Evolutionary conservation across 257 asterid species (phyloP).

Genomic region (Nicotiana undulata): DNA sequence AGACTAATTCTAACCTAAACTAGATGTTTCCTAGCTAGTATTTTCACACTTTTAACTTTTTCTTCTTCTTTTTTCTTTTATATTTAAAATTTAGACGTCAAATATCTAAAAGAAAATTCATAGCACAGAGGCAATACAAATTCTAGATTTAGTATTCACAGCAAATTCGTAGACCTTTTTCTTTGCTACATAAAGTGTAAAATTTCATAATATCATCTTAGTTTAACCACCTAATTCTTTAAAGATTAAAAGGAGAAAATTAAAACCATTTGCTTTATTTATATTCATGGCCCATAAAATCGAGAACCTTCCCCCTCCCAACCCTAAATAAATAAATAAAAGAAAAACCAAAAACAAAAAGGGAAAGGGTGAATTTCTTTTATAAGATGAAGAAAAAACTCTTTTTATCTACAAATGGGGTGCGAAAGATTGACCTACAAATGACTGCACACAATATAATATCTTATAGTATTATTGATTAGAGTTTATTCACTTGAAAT

Average conservation of each 20-base stretch:
- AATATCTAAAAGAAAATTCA: too few relatives aligned
- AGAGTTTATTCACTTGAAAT: too few relatives aligned
- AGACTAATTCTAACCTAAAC: not conserved
- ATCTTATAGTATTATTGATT: too few relatives aligned
- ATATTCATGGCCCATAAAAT: not conserved
- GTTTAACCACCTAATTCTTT: not conserved
- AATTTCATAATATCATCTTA: not conserved
- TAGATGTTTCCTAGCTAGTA: not conserved
- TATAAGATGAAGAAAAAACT: too few relatives aligned
- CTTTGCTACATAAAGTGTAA: not conserved
- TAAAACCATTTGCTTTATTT: not conserved
- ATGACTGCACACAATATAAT: too few relatives aligned
- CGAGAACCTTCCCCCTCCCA: not conserved
- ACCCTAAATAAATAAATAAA: too few relatives aligned
- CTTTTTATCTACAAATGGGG: too few relatives aligned
- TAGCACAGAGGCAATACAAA: too few relatives aligned
- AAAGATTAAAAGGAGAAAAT: not conserved
- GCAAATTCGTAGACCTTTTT: not conserved
- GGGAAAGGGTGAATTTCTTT: too few relatives aligned
- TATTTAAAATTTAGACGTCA: not conserved
- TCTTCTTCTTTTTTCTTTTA: not conserved
- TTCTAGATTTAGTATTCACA: not conserved
- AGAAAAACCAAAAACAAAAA: too few relatives aligned
- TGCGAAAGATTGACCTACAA: too few relatives aligned
- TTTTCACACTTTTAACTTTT: too few relatives aligned